Conservation (phyloP, 1,284 basidiomycete species). For the Farysia itapuensis region DNA sequence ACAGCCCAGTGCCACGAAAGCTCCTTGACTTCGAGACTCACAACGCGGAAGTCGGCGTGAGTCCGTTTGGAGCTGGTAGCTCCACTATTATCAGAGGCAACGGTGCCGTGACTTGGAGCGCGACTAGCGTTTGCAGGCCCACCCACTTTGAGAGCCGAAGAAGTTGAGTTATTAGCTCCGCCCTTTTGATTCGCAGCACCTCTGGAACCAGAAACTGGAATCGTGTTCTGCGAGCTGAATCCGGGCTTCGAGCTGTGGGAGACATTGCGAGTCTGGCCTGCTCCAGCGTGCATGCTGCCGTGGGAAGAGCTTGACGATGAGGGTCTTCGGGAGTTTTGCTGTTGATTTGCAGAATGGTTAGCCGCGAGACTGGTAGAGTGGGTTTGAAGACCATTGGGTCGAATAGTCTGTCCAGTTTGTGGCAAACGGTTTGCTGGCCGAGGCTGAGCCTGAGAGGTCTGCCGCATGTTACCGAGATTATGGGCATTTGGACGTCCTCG, state of each 20-base stretch:
- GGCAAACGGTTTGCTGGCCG: conserved; percentile 11
- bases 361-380: neutral
- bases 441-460: conserved; percentile 2
- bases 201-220: conserved; percentile 12
- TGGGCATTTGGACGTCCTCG: conserved; percentile 11
- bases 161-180: neutral
- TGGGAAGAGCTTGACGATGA: conserved; percentile 19
- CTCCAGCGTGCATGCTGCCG: conserved; percentile 13
- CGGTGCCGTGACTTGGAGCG: too few species aligned
- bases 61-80: conserved; percentile 7
- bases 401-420: neutral
- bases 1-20: conserved; percentile 47
- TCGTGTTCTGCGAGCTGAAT: conserved; percentile 24
- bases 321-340: conserved; percentile 2
- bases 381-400: too few species aligned
- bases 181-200: neutral
- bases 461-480: conserved; percentile 6
- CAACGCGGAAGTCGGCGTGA: conserved; percentile 45
- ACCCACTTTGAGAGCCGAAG: neutral
- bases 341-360: neutral
- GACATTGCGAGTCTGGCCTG: neutral
- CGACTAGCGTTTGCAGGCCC: neutral
- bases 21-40: conserved; percentile 35
- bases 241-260: conserved; percentile 4
- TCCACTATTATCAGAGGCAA: neutral